Conservation (phyloP, 2,329 filamentous ascomycete genomes). For the Massarina eburnea region DNA sequence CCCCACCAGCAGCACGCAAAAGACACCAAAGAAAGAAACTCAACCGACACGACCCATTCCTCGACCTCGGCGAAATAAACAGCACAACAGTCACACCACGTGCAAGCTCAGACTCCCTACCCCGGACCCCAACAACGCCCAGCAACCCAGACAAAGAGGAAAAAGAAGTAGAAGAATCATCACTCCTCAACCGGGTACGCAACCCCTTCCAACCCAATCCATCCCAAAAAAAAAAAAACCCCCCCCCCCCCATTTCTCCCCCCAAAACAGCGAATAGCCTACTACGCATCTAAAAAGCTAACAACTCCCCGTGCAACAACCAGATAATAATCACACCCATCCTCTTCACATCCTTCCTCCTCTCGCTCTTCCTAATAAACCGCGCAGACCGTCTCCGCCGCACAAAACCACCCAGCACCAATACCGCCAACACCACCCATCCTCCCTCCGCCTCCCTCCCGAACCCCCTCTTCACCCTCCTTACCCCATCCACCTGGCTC, state of each 20-base stretch:
- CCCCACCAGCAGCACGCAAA: constrained; percentile 21
- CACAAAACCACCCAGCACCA: not conserved
- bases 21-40: constrained; percentile 22
- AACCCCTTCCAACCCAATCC: not conserved
- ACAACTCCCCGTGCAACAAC: not conserved
- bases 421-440: constrained; percentile 4
- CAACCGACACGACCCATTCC: constrained; percentile 29
- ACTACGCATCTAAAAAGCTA: not conserved
- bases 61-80: constrained; percentile 23
- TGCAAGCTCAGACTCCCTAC: constrained; percentile 15
- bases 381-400: constrained; percentile 29
- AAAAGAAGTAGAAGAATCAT: constrained; percentile 20
- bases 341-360: constrained; percentile 64
- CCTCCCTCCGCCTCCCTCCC: constrained; percentile 13
- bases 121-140: constrained; percentile 18
- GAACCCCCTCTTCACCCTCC: constrained; percentile 15
- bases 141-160: too few relatives aligned
- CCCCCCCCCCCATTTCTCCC: not conserved
- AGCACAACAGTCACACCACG: constrained; percentile 13
- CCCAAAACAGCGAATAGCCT: not conserved
- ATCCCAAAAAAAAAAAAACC: not conserved
- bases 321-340: constrained; percentile 62
- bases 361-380: constrained; percentile 67
- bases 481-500: constrained; percentile 32
- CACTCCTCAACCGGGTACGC: constrained; percentile 28